phyloP scores from a whole-genome alignment of 202 grass and related monocot species.

The Schoenoplectus triqueter region DNA sequence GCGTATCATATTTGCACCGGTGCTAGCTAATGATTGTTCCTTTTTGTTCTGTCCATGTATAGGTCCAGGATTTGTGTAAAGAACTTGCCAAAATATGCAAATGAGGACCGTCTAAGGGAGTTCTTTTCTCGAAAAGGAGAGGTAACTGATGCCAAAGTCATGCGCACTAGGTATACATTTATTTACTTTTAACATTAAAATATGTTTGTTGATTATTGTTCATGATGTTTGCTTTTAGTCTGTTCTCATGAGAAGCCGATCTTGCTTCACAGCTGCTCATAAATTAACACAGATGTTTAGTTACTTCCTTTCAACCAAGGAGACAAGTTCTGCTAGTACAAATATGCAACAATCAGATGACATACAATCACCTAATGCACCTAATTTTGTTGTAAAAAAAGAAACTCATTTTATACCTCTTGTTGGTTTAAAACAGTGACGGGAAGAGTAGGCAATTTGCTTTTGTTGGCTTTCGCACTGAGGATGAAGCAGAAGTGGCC shows the following conservation, averaged over 20 bases:
- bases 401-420: constrained; percentile 2
- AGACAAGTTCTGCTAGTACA: constrained; percentile 1
- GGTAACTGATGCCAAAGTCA: constrained; percentile 89
- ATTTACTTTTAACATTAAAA: not conserved
- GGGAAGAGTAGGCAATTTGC: constrained; percentile 96
- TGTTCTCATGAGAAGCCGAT: not conserved
- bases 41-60: constrained; percentile 9
- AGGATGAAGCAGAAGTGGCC: constrained; percentile 74
- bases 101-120: constrained; percentile 84
- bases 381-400: constrained; percentile 11
- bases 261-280: not conserved
- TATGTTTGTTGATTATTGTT: not conserved
- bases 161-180: constrained; percentile 67
- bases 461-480: constrained; percentile 83
- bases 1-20: not conserved
- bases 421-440: constrained; percentile 54
- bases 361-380: not conserved
- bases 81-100: constrained; percentile 85
- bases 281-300: not conserved
- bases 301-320: constrained; percentile 8
- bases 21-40: not conserved
- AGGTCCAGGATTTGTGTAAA: constrained; percentile 89
- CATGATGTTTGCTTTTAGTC: not conserved
- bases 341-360: not conserved
- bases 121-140: constrained; percentile 88